Percentiles rank a stretch among this genome's conserved stretches.
These are phyloP conservation scores for Macrophomina tecta DNA, from an alignment of 2,329 filamentous ascomycete species.

Conservation along the genomic window DNA sequence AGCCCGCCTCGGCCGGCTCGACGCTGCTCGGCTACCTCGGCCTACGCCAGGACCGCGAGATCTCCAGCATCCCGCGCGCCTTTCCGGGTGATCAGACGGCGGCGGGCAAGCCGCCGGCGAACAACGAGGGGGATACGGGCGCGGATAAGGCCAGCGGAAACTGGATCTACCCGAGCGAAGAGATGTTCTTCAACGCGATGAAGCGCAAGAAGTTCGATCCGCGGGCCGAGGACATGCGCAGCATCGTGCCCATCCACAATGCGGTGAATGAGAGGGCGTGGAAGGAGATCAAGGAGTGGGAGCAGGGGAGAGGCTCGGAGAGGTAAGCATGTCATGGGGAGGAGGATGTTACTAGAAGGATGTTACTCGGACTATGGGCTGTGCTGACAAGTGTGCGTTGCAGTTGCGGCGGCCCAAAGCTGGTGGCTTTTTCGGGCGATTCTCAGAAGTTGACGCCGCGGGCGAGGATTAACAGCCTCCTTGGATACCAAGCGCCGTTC, in stretches of 20 bases:
- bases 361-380: too few relatives aligned
- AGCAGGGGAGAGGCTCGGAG: constrained; percentile 67
- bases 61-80: constrained; percentile 74
- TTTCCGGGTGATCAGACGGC: constrained; percentile 45
- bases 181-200: constrained; percentile 98
- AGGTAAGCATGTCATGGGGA: constrained; percentile 50
- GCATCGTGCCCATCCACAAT: constrained; percentile 96
- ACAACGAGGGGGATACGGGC: constrained; percentile 74
- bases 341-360: too few relatives aligned
- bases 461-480: constrained; percentile 78
- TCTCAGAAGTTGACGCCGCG: constrained; percentile 72
- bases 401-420: constrained; percentile 75
- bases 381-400: constrained; percentile 20
- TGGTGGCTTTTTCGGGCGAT: constrained; percentile 82
- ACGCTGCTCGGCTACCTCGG: constrained; percentile 30
- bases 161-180: constrained; percentile 96
- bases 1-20: constrained; percentile 33
- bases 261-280: constrained; percentile 97
- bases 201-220: constrained; percentile 83
- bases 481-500: constrained; percentile 92
- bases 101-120: constrained; percentile 59
- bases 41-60: constrained; percentile 67
- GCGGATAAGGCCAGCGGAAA: constrained; percentile 75
- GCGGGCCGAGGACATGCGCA: constrained; percentile 77
- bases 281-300: constrained; percentile 90